These are phyloP conservation scores for Macrolepiota dolichaula DNA, from an alignment of 768 basidiomycete genomes.

Conservation along the genomic window DNA sequence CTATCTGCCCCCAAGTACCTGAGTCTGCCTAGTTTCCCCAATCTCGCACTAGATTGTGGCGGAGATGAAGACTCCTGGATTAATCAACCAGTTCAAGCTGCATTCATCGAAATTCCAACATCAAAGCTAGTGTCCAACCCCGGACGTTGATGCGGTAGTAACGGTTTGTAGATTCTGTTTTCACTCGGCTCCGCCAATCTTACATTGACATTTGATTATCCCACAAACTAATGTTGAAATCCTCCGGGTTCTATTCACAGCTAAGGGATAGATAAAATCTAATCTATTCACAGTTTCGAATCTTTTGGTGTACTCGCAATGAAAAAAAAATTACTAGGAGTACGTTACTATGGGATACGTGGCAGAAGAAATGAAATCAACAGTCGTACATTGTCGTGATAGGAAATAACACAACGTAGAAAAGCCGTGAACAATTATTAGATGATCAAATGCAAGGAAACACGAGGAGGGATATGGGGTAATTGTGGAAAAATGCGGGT, in stretches of 20 bases:
- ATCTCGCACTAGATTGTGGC: background rate
- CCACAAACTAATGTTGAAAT: background rate
- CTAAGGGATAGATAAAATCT: background rate
- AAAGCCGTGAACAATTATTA: constrained; percentile 5
- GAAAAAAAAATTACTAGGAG: constrained; percentile 2
- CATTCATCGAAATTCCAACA: background rate
- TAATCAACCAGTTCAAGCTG: background rate
- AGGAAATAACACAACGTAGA: constrained; percentile 5
- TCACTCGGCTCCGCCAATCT: background rate
- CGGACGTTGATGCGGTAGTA: background rate
- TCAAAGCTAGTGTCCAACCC: background rate
- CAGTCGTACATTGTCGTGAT: constrained; percentile 8
- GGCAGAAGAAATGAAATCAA: background rate
- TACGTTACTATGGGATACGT: constrained; percentile 4
- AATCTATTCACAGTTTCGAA: constrained; percentile 6
- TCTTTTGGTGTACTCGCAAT: background rate
- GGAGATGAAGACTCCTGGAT: background rate
- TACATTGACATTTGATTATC: background rate
- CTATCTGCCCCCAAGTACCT: background rate
- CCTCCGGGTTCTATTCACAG: background rate
- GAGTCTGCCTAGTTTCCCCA: background rate
- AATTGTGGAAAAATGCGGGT: background rate
- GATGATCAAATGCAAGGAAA: background rate
- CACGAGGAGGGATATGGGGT: background rate
- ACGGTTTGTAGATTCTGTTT: background rate